These are phyloP conservation scores for Tuber magnatum DNA, from an alignment of 495 filamentous ascomycete species.

Conservation along the genomic window DNA sequence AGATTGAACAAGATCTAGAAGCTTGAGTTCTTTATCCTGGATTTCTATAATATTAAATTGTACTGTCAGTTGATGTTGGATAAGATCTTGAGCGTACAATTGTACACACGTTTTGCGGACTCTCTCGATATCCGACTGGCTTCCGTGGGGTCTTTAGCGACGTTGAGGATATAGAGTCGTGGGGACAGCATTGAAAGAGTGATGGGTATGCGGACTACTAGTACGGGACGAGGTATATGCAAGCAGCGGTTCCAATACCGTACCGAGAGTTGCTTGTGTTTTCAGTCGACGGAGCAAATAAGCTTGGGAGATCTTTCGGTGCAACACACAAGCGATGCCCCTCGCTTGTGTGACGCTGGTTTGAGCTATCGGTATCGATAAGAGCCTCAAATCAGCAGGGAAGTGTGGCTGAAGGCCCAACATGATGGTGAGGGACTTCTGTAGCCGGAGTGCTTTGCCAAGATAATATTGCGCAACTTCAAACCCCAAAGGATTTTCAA, in stretches of 20 bases:
- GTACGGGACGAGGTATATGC: neutral
- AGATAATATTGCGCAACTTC: too few relatives aligned
- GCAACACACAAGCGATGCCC: neutral
- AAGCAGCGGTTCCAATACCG: neutral
- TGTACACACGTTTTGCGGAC: slow-evolving; percentile 49
- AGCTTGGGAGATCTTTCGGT: neutral
- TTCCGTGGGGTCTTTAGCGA: slow-evolving; percentile 57
- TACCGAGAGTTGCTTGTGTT: neutral
- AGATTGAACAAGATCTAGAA: slow-evolving; percentile 61
- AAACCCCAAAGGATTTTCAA: too few relatives aligned
- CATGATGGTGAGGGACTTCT: too few relatives aligned
- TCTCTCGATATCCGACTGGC: slow-evolving; percentile 53
- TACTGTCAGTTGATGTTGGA: neutral
- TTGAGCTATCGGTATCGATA: neutral
- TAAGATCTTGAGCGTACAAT: neutral
- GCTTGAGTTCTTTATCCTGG: slow-evolving; percentile 54
- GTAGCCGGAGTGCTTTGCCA: too few relatives aligned
- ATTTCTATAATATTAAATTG: slow-evolving; percentile 46
- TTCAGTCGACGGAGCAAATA: neutral
- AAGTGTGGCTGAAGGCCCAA: neutral
- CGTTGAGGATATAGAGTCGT: slow-evolving; percentile 53
- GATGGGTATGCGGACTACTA: neutral
- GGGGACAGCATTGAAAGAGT: slow-evolving; percentile 22
- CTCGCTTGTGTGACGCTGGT: neutral
- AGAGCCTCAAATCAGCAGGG: neutral